These are phyloP conservation scores for Fusarium proliferatum DNA, from an alignment of 2,329 filamentous ascomycete species.

Conservation along the genomic window DNA sequence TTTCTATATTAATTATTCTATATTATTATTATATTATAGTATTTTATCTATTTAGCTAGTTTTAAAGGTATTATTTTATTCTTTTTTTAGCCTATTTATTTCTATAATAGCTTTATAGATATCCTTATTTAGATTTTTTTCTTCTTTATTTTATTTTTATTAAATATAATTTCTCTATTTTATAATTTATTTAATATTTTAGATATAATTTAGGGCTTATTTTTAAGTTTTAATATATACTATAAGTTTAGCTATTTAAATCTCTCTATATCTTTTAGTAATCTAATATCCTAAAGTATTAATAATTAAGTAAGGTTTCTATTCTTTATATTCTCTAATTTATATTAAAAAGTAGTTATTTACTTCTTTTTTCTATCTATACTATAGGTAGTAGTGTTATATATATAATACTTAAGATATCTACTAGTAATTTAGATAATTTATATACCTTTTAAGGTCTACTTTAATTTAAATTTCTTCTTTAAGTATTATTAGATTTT, in stretches of 20 bases:
- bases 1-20: too few species aligned
- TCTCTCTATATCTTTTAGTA: accelerated
- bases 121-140: too few species aligned
- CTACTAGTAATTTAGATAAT: accelerated
- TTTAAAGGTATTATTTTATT: too few species aligned
- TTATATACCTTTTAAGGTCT: accelerated
- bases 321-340: accelerated
- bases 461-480: neutral
- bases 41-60: too few species aligned
- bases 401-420: neutral
- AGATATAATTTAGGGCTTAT: neutral
- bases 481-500: neutral
- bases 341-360: neutral
- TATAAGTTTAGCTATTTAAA: neutral
- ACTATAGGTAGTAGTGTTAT: accelerated
- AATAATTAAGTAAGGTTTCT: neutral
- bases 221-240: neutral
- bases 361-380: neutral
- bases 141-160: too few species aligned
- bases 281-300: neutral
- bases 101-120: too few species aligned
- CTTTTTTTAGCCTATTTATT: too few species aligned
- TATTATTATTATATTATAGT: too few species aligned
- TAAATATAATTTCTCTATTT: too few species aligned
- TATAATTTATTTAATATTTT: neutral